Evolutionary conservation across 805 yeast species (phyloP).

Genomic region (Nakazawaea anatomiae): DNA sequence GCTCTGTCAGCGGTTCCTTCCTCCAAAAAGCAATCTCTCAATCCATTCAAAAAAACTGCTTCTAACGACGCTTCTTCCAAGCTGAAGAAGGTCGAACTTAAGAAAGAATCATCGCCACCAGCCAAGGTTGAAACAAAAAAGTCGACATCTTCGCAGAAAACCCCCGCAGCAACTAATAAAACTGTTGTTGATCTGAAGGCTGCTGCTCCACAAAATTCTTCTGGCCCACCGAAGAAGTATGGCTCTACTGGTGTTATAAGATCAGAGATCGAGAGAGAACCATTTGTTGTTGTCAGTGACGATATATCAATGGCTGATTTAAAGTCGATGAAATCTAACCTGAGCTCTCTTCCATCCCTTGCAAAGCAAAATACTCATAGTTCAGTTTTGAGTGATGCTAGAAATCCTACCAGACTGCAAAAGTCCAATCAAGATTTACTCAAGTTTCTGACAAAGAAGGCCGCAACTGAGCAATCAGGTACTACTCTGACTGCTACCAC

Average conservation of each 20-base stretch:
- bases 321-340: background rate
- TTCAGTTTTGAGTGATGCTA: background rate
- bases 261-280: slow-evolving; percentile 7
- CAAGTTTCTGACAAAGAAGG: slow-evolving; percentile 12
- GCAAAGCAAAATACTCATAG: background rate
- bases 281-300: slow-evolving; percentile 11
- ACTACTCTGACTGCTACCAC: slow-evolving; percentile 7
- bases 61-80: background rate
- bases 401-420: background rate
- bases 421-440: background rate
- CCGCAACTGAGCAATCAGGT: background rate
- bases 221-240: background rate
- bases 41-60: background rate
- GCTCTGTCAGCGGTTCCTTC: background rate
- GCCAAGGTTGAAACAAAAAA: background rate
- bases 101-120: slow-evolving; percentile 2
- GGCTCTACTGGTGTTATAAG: background rate
- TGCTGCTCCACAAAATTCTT: slow-evolving; percentile 6
- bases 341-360: background rate
- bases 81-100: background rate
- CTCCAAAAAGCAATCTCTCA: background rate
- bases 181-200: background rate
- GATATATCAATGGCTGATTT: background rate
- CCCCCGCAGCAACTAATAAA: slow-evolving; percentile 3
- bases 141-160: background rate